Percentiles rank a stretch among this genome's conserved stretches.
Conservation (phyloP, 306 rosid genomes). For the Mimosa pudica region DNA sequence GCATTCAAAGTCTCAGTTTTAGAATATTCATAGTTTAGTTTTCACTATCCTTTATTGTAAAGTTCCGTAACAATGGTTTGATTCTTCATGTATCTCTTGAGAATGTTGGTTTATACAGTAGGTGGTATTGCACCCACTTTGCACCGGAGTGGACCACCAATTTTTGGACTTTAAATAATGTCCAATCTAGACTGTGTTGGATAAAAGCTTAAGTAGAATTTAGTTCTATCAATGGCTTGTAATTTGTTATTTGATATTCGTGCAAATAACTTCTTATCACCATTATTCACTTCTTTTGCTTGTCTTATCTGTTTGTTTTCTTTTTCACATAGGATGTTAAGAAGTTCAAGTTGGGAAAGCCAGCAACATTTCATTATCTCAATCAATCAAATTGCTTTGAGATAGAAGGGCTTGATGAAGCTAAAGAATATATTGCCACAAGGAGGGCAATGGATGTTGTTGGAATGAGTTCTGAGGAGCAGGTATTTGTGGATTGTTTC, state of each 20-base stretch:
- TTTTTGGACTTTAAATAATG: background rate
- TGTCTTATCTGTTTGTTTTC: slow-evolving; percentile 28
- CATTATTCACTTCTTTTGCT: slow-evolving; percentile 23
- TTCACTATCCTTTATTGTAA: slow-evolving; percentile 5
- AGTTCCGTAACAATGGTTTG: background rate
- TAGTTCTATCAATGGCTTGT: background rate
- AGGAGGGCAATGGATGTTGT: slow-evolving; percentile 95
- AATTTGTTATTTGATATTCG: background rate
- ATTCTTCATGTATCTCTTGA: slow-evolving; percentile 3
- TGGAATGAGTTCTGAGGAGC: slow-evolving; percentile 86
- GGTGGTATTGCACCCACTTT: slow-evolving; percentile 10
- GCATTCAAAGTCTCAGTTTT: background rate
- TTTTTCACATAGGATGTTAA: slow-evolving; percentile 60
- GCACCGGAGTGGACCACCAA: background rate
- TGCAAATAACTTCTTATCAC: background rate
- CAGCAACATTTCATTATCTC: slow-evolving; percentile 84
- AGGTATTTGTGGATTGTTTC: slow-evolving; percentile 57
- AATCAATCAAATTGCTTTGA: slow-evolving; percentile 86
- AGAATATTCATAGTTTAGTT: background rate
- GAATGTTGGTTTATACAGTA: slow-evolving; percentile 5
- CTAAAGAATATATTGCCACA: slow-evolving; percentile 79
- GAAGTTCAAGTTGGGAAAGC: slow-evolving; percentile 85
- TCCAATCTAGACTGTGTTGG: background rate
- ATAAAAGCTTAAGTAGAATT: background rate
- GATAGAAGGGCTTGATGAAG: slow-evolving; percentile 85